Evolutionary conservation across 495 filamentous ascomycete species (phyloP).

Genomic region (Evansstolkia leycettana): DNA sequence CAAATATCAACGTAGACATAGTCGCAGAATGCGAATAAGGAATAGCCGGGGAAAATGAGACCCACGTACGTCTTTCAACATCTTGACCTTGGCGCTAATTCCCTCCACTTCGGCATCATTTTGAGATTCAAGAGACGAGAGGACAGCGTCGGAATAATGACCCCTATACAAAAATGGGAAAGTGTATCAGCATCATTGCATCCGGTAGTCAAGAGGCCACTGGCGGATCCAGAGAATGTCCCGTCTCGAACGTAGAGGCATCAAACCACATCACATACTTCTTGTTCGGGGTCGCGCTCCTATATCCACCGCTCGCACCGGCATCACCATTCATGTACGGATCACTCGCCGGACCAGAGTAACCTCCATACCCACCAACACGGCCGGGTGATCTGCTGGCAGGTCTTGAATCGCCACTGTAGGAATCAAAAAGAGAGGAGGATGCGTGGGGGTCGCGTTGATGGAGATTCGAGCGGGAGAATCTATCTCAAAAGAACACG

Average conservation of each 20-base stretch:
- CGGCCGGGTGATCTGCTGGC: constrained; percentile 40
- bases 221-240: too few species aligned
- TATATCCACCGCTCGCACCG: constrained; percentile 24
- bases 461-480: constrained; percentile 50
- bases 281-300: constrained; percentile 72
- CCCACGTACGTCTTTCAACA: constrained; percentile 91
- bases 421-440: constrained; percentile 76
- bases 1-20: neutral
- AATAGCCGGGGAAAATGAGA: constrained; percentile 8
- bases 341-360: constrained; percentile 38
- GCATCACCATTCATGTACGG: constrained; percentile 22
- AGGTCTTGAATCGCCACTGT: constrained; percentile 48
- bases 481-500: constrained; percentile 26
- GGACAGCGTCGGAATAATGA: constrained; percentile 86
- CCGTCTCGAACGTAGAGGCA: neutral
- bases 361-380: constrained; percentile 44
- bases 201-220: too few species aligned
- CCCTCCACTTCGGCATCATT: constrained; percentile 88
- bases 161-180: constrained; percentile 39
- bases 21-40: too few species aligned
- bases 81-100: constrained; percentile 78
- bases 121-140: constrained; percentile 88
- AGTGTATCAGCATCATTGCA: too few species aligned
- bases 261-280: constrained; percentile 36
- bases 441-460: constrained; percentile 77